Conservation (phyloP, 2,329 filamentous ascomycete genomes). For the Trichoderma gracile region DNA sequence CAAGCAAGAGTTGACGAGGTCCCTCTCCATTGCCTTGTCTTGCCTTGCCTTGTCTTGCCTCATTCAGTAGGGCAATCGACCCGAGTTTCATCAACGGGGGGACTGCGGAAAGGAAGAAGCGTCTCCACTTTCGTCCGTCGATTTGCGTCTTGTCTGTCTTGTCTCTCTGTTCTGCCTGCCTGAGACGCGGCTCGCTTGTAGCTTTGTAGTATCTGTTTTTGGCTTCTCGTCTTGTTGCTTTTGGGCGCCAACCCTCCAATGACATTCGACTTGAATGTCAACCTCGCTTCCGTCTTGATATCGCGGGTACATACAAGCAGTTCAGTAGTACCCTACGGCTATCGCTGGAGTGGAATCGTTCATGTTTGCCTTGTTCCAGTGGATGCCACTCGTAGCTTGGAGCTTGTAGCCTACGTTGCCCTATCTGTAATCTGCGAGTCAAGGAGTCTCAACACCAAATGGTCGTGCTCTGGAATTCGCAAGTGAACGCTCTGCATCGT, state of each 20-base stretch:
- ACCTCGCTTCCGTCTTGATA: constrained; percentile 5
- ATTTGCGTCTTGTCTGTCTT: no score
- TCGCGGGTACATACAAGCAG: neutral
- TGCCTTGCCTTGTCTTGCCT: no score
- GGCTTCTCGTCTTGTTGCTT: neutral
- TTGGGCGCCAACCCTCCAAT: neutral
- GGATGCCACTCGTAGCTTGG: neutral
- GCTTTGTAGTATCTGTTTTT: neutral
- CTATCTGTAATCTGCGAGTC: neutral
- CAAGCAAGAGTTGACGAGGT: neutral
- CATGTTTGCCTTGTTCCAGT: no score
- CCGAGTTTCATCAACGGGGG: no score
- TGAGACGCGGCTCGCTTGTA: constrained; percentile 1
- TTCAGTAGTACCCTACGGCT: neutral
- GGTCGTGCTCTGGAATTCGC: neutral
- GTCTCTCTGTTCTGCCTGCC: no score
- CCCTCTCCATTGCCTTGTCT: no score
- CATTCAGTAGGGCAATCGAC: no score
- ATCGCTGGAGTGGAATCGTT: neutral
- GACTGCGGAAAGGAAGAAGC: constrained; percentile 2
- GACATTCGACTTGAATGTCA: neutral
- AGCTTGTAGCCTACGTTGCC: neutral
- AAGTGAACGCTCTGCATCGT: neutral
- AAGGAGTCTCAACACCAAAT: no score
- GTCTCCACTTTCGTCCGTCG: constrained; percentile 11